phyloP scores from a whole-genome alignment of 108 stramenopile species.

The Discostella stelligeroides region DNA sequence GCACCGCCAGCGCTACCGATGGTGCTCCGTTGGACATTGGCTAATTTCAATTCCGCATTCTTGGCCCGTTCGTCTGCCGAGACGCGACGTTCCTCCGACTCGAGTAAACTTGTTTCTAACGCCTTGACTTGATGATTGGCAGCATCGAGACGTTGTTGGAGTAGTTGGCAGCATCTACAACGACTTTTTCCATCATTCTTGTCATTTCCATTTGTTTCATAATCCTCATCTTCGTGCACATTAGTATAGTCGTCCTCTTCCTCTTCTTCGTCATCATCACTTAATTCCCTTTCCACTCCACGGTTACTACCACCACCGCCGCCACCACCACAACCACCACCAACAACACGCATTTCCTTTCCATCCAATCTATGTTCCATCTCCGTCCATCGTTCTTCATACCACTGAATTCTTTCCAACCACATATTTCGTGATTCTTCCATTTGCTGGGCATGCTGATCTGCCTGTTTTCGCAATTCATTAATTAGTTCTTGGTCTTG shows the following conservation, averaged over 20 bases:
- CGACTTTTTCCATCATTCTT: slow-evolving; percentile 26
- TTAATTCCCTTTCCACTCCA: no score
- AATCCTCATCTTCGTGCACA: slow-evolving; percentile 2
- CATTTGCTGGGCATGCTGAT: slow-evolving; percentile 45
- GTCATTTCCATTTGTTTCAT: slow-evolving; percentile 7
- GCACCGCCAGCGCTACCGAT: slow-evolving; percentile 13
- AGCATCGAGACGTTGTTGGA: slow-evolving; percentile 37
- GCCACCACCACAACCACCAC: not conserved
- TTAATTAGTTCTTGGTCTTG: slow-evolving; percentile 61
- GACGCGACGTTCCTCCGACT: slow-evolving; percentile 24
- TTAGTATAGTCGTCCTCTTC: not conserved
- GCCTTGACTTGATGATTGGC: slow-evolving; percentile 35
- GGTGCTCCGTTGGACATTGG: not conserved
- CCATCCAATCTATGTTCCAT: slow-evolving; percentile 14
- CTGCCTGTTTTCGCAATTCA: slow-evolving; percentile 49
- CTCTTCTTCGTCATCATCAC: not conserved
- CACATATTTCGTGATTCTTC: slow-evolving; percentile 37
- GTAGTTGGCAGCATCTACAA: slow-evolving; percentile 20
- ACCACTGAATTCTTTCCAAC: slow-evolving; percentile 36
- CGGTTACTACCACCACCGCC: no score
- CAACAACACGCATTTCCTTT: slow-evolving; percentile 12
- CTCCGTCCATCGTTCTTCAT: slow-evolving; percentile 39
- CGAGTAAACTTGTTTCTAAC: slow-evolving; percentile 21
- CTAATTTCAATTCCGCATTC: slow-evolving; percentile 16
- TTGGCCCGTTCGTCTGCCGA: slow-evolving; percentile 16